Conservation (phyloP, 106 monocot species). For the Cymbidium sinense region DNA sequence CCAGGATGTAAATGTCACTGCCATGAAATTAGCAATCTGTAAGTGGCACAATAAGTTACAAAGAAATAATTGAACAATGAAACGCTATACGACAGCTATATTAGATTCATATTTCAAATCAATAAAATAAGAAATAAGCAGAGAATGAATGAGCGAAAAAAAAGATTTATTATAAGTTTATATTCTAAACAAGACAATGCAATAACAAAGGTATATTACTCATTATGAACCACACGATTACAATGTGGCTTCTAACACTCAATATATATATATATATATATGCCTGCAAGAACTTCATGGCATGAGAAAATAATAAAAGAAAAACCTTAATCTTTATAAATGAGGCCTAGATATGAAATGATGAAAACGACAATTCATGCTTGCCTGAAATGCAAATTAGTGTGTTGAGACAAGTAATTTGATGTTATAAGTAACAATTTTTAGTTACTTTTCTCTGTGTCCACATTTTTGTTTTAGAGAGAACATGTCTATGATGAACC, state of each 20-base stretch:
- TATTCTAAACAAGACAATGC: neutral
- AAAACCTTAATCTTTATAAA: too few species aligned
- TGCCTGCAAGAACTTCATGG: too few species aligned
- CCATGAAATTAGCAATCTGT: conserved; percentile 8
- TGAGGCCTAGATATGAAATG: too few species aligned
- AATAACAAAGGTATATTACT: neutral
- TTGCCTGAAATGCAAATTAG: too few species aligned
- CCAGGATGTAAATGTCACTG: conserved; percentile 73
- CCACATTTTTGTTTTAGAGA: neutral
- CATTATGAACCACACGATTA: neutral
- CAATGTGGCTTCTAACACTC: neutral
- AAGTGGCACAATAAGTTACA: neutral
- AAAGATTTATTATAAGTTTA: neutral
- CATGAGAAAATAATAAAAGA: too few species aligned
- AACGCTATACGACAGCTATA: neutral
- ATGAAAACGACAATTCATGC: too few species aligned
- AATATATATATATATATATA: too few species aligned
- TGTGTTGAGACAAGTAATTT: too few species aligned
- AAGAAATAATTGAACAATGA: neutral
- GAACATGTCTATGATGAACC: neutral
- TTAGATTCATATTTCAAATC: neutral
- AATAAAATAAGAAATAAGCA: neutral
- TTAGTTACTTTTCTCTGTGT: neutral
- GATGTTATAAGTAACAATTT: too few species aligned
- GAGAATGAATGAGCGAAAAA: neutral